Evolutionary conservation across 169 alveolate genomes (phyloP), one percentile per base, ranked within the genome.

Genomic region (Plasmodium vivax): DNA sequence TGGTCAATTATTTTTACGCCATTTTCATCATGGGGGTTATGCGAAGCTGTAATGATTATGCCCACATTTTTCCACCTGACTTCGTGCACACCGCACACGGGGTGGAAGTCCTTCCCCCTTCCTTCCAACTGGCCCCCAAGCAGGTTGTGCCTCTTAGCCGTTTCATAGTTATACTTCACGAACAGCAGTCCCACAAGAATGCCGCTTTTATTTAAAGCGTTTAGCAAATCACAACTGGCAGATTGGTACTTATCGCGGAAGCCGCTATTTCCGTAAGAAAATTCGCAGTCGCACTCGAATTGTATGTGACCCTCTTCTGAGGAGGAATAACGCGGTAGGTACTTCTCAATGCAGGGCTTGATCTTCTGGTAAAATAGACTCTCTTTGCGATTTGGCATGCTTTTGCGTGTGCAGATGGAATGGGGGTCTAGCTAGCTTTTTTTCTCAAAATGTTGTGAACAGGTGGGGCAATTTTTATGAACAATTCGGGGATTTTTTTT

Each of bases 11-110:
- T 84, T 81, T 96, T 96, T 27, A 96, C 85, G 10, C 97, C 97
- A 92, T 96, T 96, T 32, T 96, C 97, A 16, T 81, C 36, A 51
- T 75, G 84, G 4, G 96, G 94, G 43, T 96, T 96, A 58, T 96
- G 97, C 32, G 97, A 94, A 43, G 97, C 97, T 19, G 97, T 96
- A 3, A 96, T 92, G 2, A 96, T 93, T 34, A 77, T 77, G 12
- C 97, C 97, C 14, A 94, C 85, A 58, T 82, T 91, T 23, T 45
- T 82, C 84, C 91, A 58, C 34, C 41, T 12, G 9, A 82, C 80
- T n/a, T 51, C 27, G 16, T 84, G 41, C 23, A 81, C 30, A 23
- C 16, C 19, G 27, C 34, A 81, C 38, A 2, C 12, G 12, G 6
- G n/a, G 7, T 43, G 16, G 12, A 19, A 10, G 5, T 30, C 74